phyloP scores from a whole-genome alignment of 2,329 filamentous ascomycete species.

The Lachnellula arida region DNA sequence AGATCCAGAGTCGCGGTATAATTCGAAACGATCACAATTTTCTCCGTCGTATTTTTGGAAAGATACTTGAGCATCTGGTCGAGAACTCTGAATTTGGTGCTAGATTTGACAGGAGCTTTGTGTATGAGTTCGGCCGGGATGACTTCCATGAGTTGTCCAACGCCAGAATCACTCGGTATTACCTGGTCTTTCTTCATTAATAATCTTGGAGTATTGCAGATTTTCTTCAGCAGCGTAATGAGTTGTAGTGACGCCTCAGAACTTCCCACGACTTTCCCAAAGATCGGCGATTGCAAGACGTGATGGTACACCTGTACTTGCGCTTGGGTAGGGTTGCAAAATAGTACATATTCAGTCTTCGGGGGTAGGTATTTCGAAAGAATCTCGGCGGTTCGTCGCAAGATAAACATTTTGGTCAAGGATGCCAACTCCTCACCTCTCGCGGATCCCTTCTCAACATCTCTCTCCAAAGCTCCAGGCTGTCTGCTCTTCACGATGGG shows the following conservation, averaged over 20 bases:
- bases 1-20: constrained; percentile 69
- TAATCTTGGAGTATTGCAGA: constrained; percentile 66
- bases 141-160: constrained; percentile 43
- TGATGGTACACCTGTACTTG: constrained; percentile 82
- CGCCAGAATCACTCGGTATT: constrained; percentile 25
- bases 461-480: constrained; percentile 52
- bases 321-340: constrained; percentile 82
- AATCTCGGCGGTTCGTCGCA: constrained; percentile 85
- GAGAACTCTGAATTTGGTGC: constrained; percentile 62
- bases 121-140: constrained; percentile 51
- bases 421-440: constrained; percentile 80
- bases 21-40: constrained; percentile 71
- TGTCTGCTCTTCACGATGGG: constrained; percentile 66
- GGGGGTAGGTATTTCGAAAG: constrained; percentile 84
- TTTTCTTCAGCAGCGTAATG: constrained; percentile 68
- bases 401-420: constrained; percentile 85
- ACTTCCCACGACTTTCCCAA: constrained; percentile 56
- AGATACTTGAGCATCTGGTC: constrained; percentile 61
- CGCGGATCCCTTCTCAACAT: constrained; percentile 67
- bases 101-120: constrained; percentile 50
- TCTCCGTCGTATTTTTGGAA: constrained; percentile 57
- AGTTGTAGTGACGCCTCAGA: constrained; percentile 61
- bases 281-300: constrained; percentile 60
- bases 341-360: constrained; percentile 94
- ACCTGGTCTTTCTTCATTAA: constrained; percentile 46